Evolutionary conservation across 495 filamentous ascomycete genomes (phyloP), one percentile per base, ranked within the genome.

Genomic region (Staphylotrichum tortipilum): DNA sequence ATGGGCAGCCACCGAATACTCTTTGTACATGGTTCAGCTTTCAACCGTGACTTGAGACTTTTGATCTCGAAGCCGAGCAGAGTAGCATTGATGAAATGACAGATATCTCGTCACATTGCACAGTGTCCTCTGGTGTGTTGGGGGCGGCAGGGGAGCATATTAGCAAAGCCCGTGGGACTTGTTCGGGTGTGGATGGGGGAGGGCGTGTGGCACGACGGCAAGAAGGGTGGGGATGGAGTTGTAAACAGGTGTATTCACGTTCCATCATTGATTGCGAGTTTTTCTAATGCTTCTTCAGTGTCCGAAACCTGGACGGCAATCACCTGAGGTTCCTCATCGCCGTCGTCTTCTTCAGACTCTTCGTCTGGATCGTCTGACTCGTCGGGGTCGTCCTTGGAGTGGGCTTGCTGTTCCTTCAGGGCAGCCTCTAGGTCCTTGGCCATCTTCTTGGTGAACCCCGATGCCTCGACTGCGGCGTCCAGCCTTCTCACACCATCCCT

Each of bases 401-500:
- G 36, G 2, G 58, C 68, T 3, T 74, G 66, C 9, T 81, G 77
- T 33, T 70, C 83, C 54, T 81, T 80, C 76, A 96, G 94, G 61
- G 94, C 95, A 6, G 78, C 78, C 58, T 95, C 91, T 19, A 97
- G 69, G 51, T 97, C 92, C 59, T 88, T 92, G 14, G 85, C 85
- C 79, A 92, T 92, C 75, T 95, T 97, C 69, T 81, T 90, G 14
- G 88, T 94, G 65, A 96, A 96, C 0, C 94, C 94, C 0, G 88
- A 91, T 0, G 94, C 94, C 62, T 94, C 86, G 4, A 94, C 89
- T 29, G 87, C 83, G 24, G 92, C 81, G 70, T 98, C 92, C 36
- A 95, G 60, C 49, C 89, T 76, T 50, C 77, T 82, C 3, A 75
- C 76, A 7, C 76, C 77, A 50, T 81, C 80, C 50, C 75, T 79